A percentile compares a stretch with the other conserved stretches of the same genome.
These are phyloP conservation scores for Trametes meyenii DNA, from an alignment of 768 basidiomycete species.

Conservation along the genomic window DNA sequence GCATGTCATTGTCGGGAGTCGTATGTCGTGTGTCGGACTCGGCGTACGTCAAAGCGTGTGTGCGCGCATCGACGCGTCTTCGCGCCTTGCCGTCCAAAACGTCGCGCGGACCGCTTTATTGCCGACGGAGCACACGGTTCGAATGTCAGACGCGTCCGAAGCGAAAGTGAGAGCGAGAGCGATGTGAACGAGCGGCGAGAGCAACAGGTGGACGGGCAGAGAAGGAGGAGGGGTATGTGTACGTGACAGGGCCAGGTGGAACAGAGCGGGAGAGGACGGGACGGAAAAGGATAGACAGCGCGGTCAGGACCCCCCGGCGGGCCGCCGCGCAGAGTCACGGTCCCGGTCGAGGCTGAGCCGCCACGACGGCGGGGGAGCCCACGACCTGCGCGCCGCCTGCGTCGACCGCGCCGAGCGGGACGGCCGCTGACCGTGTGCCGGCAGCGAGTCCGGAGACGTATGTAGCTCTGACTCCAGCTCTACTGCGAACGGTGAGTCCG, in stretches of 20 bases:
- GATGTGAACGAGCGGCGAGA: too few species aligned
- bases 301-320: too few species aligned
- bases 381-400: background rate
- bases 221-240: background rate
- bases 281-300: background rate
- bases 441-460: too few species aligned
- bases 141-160: too few species aligned
- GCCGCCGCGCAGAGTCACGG: background rate
- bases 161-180: too few species aligned
- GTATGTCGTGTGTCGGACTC: too few species aligned
- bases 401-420: background rate
- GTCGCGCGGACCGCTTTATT: too few species aligned
- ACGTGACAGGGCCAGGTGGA: background rate
- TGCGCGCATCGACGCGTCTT: too few species aligned
- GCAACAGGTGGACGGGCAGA: background rate
- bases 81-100: too few species aligned
- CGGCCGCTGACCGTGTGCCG: background rate
- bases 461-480: background rate
- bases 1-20: too few species aligned
- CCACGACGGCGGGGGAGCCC: conserved; percentile 24
- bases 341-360: conserved; percentile 15
- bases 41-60: too few species aligned
- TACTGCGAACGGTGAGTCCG: background rate
- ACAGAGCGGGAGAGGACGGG: background rate
- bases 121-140: too few species aligned